A percentile compares a stretch with the other conserved stretches of the same genome.
phyloP scores from a whole-genome alignment of 371 early-diverging fungal genomes.

The Mortierella sp. region DNA sequence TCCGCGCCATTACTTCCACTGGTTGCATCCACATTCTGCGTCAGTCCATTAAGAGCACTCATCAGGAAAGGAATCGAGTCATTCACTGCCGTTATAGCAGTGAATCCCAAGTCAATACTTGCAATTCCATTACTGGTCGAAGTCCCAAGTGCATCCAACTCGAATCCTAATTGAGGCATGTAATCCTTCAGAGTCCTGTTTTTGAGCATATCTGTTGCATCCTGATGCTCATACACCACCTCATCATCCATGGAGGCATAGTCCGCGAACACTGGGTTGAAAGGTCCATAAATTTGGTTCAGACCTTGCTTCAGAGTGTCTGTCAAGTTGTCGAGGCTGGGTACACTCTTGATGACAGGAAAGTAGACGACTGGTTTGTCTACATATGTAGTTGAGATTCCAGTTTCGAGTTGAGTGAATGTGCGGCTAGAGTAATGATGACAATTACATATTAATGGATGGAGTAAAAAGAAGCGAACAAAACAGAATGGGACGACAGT shows the following conservation, averaged over 20 bases:
- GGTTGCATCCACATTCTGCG: conserved; percentile 43
- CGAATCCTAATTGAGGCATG: conserved; percentile 48
- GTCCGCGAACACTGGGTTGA: conserved; percentile 44
- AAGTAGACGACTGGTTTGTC: conserved; percentile 25
- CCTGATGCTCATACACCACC: conserved; percentile 41
- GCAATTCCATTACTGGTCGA: conserved; percentile 21
- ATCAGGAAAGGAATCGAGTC: conserved; percentile 48
- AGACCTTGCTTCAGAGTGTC: conserved; percentile 25
- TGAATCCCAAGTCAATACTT: conserved; percentile 48
- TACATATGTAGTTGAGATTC: conserved; percentile 18
- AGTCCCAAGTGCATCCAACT: conserved; percentile 36
- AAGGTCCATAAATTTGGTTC: neutral
- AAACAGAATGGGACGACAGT: no score
- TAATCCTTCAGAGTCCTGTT: conserved; percentile 38
- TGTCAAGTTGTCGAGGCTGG: conserved; percentile 39
- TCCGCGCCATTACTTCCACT: conserved; percentile 26
- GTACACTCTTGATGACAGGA: conserved; percentile 34
- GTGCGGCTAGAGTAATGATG: conserved; percentile 18
- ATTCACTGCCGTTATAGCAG: conserved; percentile 19
- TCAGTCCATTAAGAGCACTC: conserved; percentile 34
- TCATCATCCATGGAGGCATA: conserved; percentile 47
- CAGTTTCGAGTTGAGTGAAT: conserved; percentile 25
- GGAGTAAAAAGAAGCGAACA: no score
- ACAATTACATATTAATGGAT: neutral
- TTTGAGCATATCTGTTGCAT: conserved; percentile 49